phyloP scores from a whole-genome alignment of 2,329 filamentous ascomycete species.

The Huntiella moniliformis region DNA sequence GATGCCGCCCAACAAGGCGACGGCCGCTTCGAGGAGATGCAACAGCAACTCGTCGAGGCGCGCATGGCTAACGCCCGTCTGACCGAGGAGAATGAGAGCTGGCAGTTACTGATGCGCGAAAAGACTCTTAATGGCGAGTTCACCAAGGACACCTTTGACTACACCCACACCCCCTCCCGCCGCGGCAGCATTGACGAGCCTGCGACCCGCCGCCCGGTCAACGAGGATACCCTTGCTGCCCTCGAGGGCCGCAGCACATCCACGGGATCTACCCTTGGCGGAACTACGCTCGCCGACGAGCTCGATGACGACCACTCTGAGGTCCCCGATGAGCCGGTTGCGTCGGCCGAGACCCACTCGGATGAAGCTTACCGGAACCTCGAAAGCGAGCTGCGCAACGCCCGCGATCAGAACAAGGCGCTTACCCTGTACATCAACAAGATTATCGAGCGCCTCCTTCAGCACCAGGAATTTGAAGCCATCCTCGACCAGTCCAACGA shows the following conservation, averaged over 20 bases:
- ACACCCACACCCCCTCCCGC: slow-evolving; percentile 18
- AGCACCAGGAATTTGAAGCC: slow-evolving; percentile 87
- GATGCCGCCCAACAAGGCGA: slow-evolving; percentile 88
- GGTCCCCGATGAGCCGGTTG: too few relatives aligned
- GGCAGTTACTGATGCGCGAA: slow-evolving; percentile 83
- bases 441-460: slow-evolving; percentile 86
- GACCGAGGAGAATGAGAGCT: slow-evolving; percentile 98
- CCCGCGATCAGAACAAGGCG: slow-evolving; percentile 92
- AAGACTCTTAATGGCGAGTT: slow-evolving; percentile 93
- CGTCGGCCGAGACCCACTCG: slow-evolving; percentile 16
- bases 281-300: slow-evolving; percentile 66
- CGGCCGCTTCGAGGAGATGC: slow-evolving; percentile 72
- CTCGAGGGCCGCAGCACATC: slow-evolving; percentile 35
- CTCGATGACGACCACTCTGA: slow-evolving; percentile 46
- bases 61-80: slow-evolving; percentile 89
- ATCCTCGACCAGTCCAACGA: slow-evolving; percentile 69
- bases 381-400: slow-evolving; percentile 58
- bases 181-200: slow-evolving; percentile 14
- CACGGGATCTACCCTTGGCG: slow-evolving; percentile 11
- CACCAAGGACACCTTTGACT: slow-evolving; percentile 62
- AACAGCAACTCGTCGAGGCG: slow-evolving; percentile 73
- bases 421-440: slow-evolving; percentile 96
- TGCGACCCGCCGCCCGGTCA: slow-evolving; percentile 20
- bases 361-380: slow-evolving; percentile 48
- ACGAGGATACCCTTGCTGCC: slow-evolving; percentile 45